phyloP scores from a whole-genome alignment of 1,284 basidiomycete genomes.

The Ustanciosporium gigantosporum region DNA sequence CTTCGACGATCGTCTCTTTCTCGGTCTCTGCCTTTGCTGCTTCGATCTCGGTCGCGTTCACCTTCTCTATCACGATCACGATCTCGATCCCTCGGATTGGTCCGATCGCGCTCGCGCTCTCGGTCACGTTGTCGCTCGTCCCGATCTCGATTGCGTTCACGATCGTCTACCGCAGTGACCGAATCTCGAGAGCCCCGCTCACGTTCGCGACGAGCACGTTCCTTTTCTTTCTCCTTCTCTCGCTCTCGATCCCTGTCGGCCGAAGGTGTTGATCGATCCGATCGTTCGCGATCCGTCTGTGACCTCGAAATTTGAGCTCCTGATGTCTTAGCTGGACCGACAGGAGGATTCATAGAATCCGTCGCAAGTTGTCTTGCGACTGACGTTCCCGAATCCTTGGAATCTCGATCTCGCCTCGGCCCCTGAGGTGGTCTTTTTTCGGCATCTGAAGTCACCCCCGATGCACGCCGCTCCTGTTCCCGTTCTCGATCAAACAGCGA shows the following conservation, averaged over 20 bases:
- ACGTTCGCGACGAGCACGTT: conserved; percentile 2
- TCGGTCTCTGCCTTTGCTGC: not conserved
- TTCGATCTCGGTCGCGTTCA: conserved; percentile 1
- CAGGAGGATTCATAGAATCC: not conserved
- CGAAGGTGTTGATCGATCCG: not conserved
- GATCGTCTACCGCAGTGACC: not conserved
- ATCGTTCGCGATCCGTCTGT: not conserved
- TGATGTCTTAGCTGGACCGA: not conserved
- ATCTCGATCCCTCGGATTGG: conserved; percentile 1
- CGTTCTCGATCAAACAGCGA: too few relatives aligned
- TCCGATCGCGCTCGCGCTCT: conserved; percentile 15
- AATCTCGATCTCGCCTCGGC: too few relatives aligned
- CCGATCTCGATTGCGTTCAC: not conserved
- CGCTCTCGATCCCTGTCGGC: not conserved
- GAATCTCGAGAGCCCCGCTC: conserved; percentile 1
- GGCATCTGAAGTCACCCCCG: too few relatives aligned
- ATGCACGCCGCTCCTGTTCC: too few relatives aligned
- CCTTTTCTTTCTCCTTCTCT: not conserved
- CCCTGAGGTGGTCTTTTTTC: too few relatives aligned
- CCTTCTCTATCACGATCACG: conserved; percentile 6
- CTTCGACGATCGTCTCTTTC: conserved; percentile 7
- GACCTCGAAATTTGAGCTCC: not conserved
- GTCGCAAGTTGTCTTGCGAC: too few relatives aligned
- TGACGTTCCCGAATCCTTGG: too few relatives aligned
- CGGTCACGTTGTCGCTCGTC: conserved; percentile 2